phyloP scores from a whole-genome alignment of 2,329 filamentous ascomycete genomes.

The Fusarium humuli region DNA sequence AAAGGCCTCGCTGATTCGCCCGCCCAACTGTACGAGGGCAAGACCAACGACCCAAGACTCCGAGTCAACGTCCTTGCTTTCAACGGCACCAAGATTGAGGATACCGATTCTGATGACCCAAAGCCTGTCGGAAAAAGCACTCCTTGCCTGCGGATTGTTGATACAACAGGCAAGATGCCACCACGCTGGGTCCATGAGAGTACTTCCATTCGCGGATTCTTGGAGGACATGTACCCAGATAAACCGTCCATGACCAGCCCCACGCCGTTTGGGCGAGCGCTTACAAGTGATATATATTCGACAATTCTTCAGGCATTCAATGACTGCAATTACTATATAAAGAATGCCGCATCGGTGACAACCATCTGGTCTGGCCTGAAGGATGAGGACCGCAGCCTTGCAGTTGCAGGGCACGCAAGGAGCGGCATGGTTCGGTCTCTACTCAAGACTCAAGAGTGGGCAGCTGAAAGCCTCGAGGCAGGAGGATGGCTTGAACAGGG shows the following conservation, averaged over 20 bases:
- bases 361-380: neutral
- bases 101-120: neutral
- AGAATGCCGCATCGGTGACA: neutral
- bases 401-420: neutral
- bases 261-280: neutral
- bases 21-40: neutral
- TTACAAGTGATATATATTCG: neutral
- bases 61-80: neutral
- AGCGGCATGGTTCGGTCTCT: neutral
- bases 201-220: neutral
- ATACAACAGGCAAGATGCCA: neutral
- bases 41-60: neutral
- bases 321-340: neutral
- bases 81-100: neutral
- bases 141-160: neutral
- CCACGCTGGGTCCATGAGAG: neutral
- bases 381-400: neutral
- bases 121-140: neutral
- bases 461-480: neutral
- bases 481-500: neutral
- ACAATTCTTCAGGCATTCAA: neutral
- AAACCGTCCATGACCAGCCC: neutral
- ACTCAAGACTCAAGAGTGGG: neutral
- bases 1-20: neutral
- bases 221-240: neutral